Base-by-base conservation (phyloP, 2,329 filamentous ascomycete species). In the Curvularia verruculosa region DNA sequence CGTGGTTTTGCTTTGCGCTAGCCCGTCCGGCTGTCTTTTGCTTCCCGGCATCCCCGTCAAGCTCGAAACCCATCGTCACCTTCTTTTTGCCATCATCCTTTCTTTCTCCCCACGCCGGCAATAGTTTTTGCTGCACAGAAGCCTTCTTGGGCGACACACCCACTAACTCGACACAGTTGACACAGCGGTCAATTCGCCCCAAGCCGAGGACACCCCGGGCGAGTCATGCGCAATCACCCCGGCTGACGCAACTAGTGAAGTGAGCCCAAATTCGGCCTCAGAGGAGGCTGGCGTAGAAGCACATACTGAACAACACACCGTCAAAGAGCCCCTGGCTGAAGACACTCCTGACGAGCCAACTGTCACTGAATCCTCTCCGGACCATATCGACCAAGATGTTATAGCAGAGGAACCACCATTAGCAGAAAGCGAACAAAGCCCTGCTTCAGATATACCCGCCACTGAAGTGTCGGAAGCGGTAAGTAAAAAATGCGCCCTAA, bases 1-100 rank as follows among this genome's bases (percentile, higher is more conserved):
- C 63, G 56, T 60, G 57, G 54, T 60, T 65, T 63, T 58, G 52
- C 53, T 58, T 49, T 54, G 44, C 61, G 63, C 60, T 69, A 60
- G 61, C 56, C 49, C 43, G 46, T 36, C 44, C 55, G 54, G 58
- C 48, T 44, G 18, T 26, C 52, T 51, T 55, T 54, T 56, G 59
- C 41, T 50, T 60, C 57, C 53, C 60, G 59, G 48, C 52, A 57
- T 51, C 61, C 56, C 53, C 59, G 58, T 61, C 57, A 45, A 40
- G 45, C 52, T 39, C 56, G 18, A 49, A 49, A 36, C 58, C 58
- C 45, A 41, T 39, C 58, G 49, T 39, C 58, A 46, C 54, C 31
- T 41, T 47, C 53, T 52, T 41, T 53, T 45, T 45, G 36, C 31
- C n/a, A 52, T 45, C 28, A 36, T 43, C 36, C 28, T 54, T n/a